These are phyloP conservation scores for Phytophthora fragariaefolia DNA, from an alignment of 352 stramenopile genomes.

Conservation along the genomic window DNA sequence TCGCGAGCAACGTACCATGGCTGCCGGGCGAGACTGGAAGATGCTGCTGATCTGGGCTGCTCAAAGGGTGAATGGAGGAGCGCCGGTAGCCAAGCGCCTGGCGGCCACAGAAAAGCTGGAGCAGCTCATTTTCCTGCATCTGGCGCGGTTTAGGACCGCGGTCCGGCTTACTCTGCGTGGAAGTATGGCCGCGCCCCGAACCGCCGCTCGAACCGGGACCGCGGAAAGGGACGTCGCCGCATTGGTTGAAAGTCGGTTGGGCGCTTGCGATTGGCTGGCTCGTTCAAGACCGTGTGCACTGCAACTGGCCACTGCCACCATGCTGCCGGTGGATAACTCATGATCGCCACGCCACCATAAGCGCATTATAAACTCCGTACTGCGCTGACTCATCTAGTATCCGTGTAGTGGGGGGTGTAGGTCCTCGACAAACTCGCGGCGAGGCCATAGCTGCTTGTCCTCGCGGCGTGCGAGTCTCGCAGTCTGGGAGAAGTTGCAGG, in stretches of 20 bases:
- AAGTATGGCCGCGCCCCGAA: constrained; percentile 6
- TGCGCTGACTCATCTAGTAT: too few relatives aligned
- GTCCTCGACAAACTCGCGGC: too few relatives aligned
- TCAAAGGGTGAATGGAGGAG: constrained; percentile 48
- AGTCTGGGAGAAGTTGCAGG: too few relatives aligned
- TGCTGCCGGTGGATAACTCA: neutral
- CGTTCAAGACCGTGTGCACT: neutral
- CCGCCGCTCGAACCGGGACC: constrained; percentile 15
- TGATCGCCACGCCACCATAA: neutral
- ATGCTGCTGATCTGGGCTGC: constrained; percentile 49
- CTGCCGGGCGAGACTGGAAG: constrained; percentile 44
- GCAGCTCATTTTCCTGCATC: constrained; percentile 20
- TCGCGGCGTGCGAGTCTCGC: too few relatives aligned
- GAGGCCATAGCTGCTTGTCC: too few relatives aligned
- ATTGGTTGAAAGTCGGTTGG: neutral
- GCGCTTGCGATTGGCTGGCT: constrained; percentile 4
- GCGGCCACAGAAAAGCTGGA: constrained; percentile 46
- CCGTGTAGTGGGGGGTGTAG: too few relatives aligned
- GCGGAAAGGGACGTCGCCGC: neutral
- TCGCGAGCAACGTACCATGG: constrained; percentile 48
- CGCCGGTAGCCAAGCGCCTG: constrained; percentile 31
- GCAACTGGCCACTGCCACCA: neutral
- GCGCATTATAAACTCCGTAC: neutral
- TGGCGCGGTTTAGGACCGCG: constrained; percentile 26
- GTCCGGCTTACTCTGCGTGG: constrained; percentile 9